Conservation (phyloP, 2,329 filamentous ascomycete genomes). For the Diatrype stigma region DNA sequence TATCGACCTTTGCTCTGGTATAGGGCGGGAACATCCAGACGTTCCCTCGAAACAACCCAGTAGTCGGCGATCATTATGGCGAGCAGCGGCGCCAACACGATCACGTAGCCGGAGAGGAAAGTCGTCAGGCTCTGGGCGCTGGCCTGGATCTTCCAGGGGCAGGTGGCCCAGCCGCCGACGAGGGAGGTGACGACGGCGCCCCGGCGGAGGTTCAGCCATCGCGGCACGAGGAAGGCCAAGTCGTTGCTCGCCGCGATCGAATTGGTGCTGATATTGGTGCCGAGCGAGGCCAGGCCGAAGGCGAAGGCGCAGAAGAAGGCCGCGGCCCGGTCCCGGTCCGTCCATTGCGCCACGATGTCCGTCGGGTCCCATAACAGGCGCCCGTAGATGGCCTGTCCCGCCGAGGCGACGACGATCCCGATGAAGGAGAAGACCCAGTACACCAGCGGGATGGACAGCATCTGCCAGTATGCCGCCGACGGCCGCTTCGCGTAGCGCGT, state of each 20-base stretch:
- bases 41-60: constrained; percentile 5
- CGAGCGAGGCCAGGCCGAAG: constrained; percentile 6
- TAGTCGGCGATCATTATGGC: constrained; percentile 10
- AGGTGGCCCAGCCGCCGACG: constrained; percentile 6
- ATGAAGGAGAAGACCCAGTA: constrained; percentile 7
- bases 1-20: constrained; percentile 8
- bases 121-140: constrained; percentile 3
- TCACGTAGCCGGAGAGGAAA: constrained; percentile 7
- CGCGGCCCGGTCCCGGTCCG: constrained; percentile 1
- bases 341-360: constrained; percentile 6
- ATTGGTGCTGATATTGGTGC: constrained; percentile 6
- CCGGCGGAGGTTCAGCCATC: constrained; percentile 1
- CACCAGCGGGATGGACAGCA: constrained; percentile 5
- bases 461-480: constrained; percentile 6
- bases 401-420: constrained; percentile 6
- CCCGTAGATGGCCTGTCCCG: constrained; percentile 5
- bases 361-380: constrained; percentile 5
- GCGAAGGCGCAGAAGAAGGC: constrained; percentile 3
- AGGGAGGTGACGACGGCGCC: constrained; percentile 3
- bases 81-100: constrained; percentile 7
- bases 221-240: constrained; percentile 4
- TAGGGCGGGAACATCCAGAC: constrained; percentile 3
- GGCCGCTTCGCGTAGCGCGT: constrained; percentile 3
- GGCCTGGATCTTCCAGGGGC: constrained; percentile 6
- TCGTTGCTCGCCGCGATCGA: constrained; percentile 8